Evolutionary conservation across 345 rosid species (phyloP), one percentile per base, ranked within the genome.

Genomic region (Eucalyptus erythrocorys): DNA sequence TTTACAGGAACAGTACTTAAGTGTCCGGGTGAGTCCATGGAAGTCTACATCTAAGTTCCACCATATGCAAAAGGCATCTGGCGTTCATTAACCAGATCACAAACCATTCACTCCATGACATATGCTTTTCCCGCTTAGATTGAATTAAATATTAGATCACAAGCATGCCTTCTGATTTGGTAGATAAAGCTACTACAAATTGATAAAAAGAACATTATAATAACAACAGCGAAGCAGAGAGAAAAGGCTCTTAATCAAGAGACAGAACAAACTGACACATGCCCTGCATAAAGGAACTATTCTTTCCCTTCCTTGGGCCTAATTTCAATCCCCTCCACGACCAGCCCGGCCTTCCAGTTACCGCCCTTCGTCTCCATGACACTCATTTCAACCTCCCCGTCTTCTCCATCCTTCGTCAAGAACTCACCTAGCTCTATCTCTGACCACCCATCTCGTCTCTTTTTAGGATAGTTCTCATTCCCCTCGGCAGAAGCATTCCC

Each of bases 361-460:
- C 68, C 86, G 12, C 59, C 40, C 34, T 91, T 85, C n/a, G 89
- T 86, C 88, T 91, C 93, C 85, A 26, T 3, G 48, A 91, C 49
- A 55, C 87, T 86, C 85, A 91, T 85, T 57, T 87, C 90, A 34
- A 91, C 6, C 82, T 89, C 91, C n/a, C 87, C 87, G 48, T 87
- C 82, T 64, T 89, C 89, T 11, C 91, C 90, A 34, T 85, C 24
- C 49, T 82, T n/a, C 34, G 50, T 91, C 79, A 45, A 91, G 88
- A 90, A 89, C 40, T 88, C 88, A 1, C 94, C 94, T 59, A 93
- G 32, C 82, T 90, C 90, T 61, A 91, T 61, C 86, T 91, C 94
- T 34, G 85, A 48, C 91, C 93, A 91, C 45, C 47, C 57, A 48
- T 68, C 84, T 40, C 47, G 84, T 87, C 89, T 68, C 87, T 80